Percentiles rank a stretch among this genome's conserved stretches.
phyloP scores from a whole-genome alignment of 306 rosid species.

The Vicia villosa region DNA sequence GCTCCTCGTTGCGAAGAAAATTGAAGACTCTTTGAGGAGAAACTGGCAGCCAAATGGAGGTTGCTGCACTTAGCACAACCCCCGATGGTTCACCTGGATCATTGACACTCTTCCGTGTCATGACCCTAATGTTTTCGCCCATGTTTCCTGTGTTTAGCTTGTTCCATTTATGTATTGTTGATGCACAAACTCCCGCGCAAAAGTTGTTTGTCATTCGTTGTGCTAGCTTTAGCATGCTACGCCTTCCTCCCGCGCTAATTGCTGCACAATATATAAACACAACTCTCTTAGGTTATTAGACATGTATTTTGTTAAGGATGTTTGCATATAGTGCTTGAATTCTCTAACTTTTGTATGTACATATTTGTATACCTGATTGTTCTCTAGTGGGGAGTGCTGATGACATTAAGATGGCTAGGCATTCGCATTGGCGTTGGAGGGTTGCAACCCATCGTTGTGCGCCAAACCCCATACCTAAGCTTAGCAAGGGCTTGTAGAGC shows the following conservation, averaged over 20 bases:
- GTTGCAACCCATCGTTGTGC: slow-evolving; percentile 93
- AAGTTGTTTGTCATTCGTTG: slow-evolving; percentile 91
- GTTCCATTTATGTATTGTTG: slow-evolving; percentile 86
- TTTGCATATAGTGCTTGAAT: background rate
- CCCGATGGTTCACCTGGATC: slow-evolving; percentile 98
- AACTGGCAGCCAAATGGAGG: slow-evolving; percentile 82
- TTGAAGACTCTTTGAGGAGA: slow-evolving; percentile 62
- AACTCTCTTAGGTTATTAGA: background rate
- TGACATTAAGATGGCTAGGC: slow-evolving; percentile 85
- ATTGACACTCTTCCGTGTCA: slow-evolving; percentile 86
- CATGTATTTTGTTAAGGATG: background rate
- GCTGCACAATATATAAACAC: slow-evolving; percentile 20
- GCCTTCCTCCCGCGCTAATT: slow-evolving; percentile 60
- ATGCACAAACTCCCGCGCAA: slow-evolving; percentile 86
- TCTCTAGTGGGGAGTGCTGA: slow-evolving; percentile 58
- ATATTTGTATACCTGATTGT: slow-evolving; percentile 50
- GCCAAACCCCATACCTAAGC: slow-evolving; percentile 90
- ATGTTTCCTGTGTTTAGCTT: slow-evolving; percentile 66
- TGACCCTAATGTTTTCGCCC: slow-evolving; percentile 80
- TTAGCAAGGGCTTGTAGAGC: slow-evolving; percentile 70
- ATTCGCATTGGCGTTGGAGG: slow-evolving; percentile 90
- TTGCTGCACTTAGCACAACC: slow-evolving; percentile 84
- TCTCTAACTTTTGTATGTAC: background rate
- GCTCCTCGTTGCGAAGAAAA: slow-evolving; percentile 79
- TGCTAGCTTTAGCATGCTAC: slow-evolving; percentile 92